Base-by-base conservation (phyloP, 768 basidiomycete species). In the Termitomyces sp. region DNA sequence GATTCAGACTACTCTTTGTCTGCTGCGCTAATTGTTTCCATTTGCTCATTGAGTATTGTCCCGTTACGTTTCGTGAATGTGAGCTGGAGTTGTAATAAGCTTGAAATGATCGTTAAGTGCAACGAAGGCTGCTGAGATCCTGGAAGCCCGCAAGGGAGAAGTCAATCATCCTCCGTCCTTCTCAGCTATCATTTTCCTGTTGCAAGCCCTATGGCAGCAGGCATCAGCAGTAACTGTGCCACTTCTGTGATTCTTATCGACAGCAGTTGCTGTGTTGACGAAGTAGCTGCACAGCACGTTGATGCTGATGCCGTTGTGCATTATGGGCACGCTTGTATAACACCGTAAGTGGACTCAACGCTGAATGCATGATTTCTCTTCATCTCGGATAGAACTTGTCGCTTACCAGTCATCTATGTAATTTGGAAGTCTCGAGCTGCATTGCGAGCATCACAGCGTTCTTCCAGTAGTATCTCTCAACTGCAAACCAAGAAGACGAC, bases 141-240 rank as follows among this genome's bases (percentile, higher is more conserved):
- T n/a, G n/a, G n/a, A n/a, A n/a, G n/a, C n/a, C n/a, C n/a, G n/a
- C n/a, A n/a, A n/a, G n/a, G n/a, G n/a, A n/a, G n/a, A n/a, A n/a
- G n/a, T n/a, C n/a, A n/a, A n/a, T n/a, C n/a, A n/a, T n/a, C n/a
- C n/a, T n/a, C n/a, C n/a, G n/a, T n/a, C n/a, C n/a, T n/a, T n/a
- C n/a, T n/a, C n/a, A n/a, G n/a, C n/a, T n/a, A n/a, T n/a, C n/a
- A n/a, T n/a, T n/a, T n/a, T n/a, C n/a, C n/a, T n/a, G n/a, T n/a
- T n/a, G n/a, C n/a, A n/a, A n/a, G n/a, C n/a, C 95, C 4, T 98
- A 98, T 69, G 97, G 95, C 71, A 95, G 95, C 84, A 73, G 47
- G 47, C 47, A 37, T 54, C 60, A 42, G 41, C 45, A 50, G 51
- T 60, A 41, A 56, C 24, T 50, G 44, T 53, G 34, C 43, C 56